Conservation (phyloP, 2,329 filamentous ascomycete genomes). For the Cytospora schulzeri region DNA sequence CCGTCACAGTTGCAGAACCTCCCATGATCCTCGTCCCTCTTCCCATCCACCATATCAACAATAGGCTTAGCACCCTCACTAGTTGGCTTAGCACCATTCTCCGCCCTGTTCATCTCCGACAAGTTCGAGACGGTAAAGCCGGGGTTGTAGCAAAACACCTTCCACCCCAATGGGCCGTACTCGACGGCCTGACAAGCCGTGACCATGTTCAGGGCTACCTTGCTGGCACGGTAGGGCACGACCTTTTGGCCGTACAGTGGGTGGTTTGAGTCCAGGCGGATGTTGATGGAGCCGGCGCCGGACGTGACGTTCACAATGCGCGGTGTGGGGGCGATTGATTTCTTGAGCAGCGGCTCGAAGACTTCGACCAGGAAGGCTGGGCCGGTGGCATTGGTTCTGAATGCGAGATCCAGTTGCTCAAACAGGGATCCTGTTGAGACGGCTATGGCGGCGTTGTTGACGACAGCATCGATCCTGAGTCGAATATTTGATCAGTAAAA, state of each 20-base stretch:
- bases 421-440: not conserved
- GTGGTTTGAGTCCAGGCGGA: not conserved
- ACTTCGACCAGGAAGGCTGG: conserved; percentile 12
- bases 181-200: conserved; percentile 8
- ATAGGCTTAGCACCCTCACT: conserved; percentile 1
- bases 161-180: conserved; percentile 9
- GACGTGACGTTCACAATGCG: conserved; percentile 15
- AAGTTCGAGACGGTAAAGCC: conserved; percentile 11
- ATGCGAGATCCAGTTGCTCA: not conserved
- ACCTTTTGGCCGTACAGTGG: not conserved
- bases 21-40: conserved; percentile 13
- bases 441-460: conserved; percentile 10
- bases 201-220: conserved; percentile 13
- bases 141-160: conserved; percentile 10
- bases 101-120: not conserved
- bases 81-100: conserved; percentile 5
- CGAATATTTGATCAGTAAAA: not conserved
- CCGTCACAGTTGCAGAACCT: not conserved
- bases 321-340: not conserved
- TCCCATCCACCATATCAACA: conserved; percentile 4
- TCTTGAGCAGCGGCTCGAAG: conserved; percentile 6
- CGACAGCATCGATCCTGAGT: conserved; percentile 12
- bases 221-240: conserved; percentile 8
- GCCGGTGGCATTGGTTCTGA: conserved; percentile 2
- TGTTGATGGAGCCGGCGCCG: conserved; percentile 7